Conservation (phyloP, 1,284 basidiomycete genomes). For the Fistulina hepatica region DNA sequence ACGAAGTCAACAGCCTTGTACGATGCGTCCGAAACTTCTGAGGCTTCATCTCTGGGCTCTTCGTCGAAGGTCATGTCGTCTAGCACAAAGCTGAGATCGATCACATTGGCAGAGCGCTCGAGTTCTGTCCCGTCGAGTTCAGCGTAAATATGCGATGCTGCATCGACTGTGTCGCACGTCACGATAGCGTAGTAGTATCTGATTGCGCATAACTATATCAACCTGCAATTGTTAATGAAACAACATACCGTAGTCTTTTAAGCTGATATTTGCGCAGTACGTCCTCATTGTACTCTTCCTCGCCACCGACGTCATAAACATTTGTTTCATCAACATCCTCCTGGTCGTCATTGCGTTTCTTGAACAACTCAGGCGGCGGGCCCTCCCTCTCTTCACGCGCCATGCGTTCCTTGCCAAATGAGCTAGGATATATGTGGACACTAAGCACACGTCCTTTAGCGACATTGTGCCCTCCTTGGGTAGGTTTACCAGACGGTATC, state of each 20-base stretch:
- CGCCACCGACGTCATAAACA: slow-evolving; percentile 58
- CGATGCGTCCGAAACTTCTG: slow-evolving; percentile 43
- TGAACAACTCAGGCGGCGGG: slow-evolving; percentile 82
- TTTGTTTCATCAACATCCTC: slow-evolving; percentile 56
- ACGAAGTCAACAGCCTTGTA: slow-evolving; percentile 88
- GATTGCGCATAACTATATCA: slow-evolving; percentile 8
- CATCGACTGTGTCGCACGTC: slow-evolving; percentile 72
- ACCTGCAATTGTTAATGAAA: slow-evolving; percentile 2
- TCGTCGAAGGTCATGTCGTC: slow-evolving; percentile 88
- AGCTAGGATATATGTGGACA: slow-evolving; percentile 83
- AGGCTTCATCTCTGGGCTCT: slow-evolving; percentile 79
- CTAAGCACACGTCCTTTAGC: slow-evolving; percentile 54
- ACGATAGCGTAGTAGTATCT: slow-evolving; percentile 97
- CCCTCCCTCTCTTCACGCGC: slow-evolving; percentile 83
- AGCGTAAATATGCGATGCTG: slow-evolving; percentile 74
- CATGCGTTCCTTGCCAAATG: slow-evolving; percentile 89
- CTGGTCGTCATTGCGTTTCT: slow-evolving; percentile 32
- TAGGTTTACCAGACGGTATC: slow-evolving; percentile 16
- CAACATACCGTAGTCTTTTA: slow-evolving; percentile 75
- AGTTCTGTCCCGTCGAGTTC: slow-evolving; percentile 95
- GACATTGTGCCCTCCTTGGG: background rate
- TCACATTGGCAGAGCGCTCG: slow-evolving; percentile 93
- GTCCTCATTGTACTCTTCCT: slow-evolving; percentile 77
- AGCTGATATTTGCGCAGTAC: slow-evolving; percentile 89
- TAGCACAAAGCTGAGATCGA: slow-evolving; percentile 91